Conservation (phyloP, 345 rosid species). For the Jatropha curcas region DNA sequence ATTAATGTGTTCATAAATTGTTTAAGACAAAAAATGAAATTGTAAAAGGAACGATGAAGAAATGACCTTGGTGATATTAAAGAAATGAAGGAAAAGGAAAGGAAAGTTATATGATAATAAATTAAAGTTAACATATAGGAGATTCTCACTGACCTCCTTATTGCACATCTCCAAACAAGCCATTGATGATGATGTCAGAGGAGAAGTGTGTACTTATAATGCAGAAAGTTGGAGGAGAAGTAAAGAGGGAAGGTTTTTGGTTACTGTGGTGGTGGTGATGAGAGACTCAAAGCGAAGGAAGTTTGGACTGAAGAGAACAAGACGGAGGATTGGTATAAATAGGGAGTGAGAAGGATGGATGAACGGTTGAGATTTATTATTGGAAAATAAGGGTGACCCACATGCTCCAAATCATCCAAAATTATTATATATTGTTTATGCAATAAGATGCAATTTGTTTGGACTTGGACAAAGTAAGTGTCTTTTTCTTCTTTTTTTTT, state of each 20-base stretch:
- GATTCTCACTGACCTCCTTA: slow-evolving; percentile 46
- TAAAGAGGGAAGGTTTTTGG: neutral
- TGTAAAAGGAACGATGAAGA: too few species aligned
- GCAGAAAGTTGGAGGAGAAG: slow-evolving; percentile 18
- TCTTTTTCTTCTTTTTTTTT: neutral
- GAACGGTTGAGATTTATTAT: slow-evolving; percentile 53
- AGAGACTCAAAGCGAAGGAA: neutral
- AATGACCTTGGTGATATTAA: too few species aligned
- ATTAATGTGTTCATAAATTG: neutral
- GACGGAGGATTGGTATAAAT: slow-evolving; percentile 38
- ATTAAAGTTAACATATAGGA: too few species aligned
- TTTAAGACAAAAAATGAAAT: too few species aligned
- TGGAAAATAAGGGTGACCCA: slow-evolving; percentile 23
- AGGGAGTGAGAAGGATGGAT: slow-evolving; percentile 33
- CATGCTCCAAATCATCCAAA: slow-evolving; percentile 35
- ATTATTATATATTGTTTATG: neutral
- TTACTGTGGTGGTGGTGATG: neutral
- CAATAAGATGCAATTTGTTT: neutral
- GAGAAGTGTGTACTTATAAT: neutral
- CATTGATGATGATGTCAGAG: slow-evolving; percentile 29
- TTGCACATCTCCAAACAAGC: slow-evolving; percentile 52
- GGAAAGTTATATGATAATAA: too few species aligned
- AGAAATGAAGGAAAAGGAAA: too few species aligned
- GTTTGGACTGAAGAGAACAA: slow-evolving; percentile 20
- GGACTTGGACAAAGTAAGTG: neutral